phyloP scores from a whole-genome alignment of 306 rosid genomes.

The Citrullus colocynthis region DNA sequence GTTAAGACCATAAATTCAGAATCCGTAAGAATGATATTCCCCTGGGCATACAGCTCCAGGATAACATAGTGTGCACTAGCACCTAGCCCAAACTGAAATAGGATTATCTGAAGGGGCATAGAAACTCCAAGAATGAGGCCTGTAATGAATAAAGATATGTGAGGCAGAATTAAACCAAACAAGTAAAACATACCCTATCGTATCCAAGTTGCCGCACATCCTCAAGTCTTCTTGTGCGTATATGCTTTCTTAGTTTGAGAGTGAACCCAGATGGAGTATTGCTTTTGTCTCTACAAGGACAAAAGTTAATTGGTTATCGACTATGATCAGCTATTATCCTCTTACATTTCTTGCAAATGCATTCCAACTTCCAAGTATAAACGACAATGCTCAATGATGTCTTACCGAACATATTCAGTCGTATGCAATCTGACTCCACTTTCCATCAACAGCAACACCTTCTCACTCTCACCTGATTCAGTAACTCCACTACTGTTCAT shows the following conservation, averaged over 20 bases:
- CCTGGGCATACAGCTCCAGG: constrained; percentile 91
- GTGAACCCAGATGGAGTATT: constrained; percentile 97
- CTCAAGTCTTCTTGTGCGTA: constrained; percentile 86
- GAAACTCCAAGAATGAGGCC: not conserved
- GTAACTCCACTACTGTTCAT: constrained; percentile 90
- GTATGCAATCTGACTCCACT: constrained; percentile 92
- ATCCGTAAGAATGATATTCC: constrained; percentile 81
- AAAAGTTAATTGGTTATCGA: not conserved
- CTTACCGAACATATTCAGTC: constrained; percentile 72
- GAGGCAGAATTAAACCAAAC: not conserved
- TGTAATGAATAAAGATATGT: not conserved
- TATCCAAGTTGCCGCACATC: constrained; percentile 98
- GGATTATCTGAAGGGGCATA: constrained; percentile 49
- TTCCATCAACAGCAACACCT: constrained; percentile 75
- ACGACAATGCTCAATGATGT: not conserved
- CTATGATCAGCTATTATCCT: not conserved
- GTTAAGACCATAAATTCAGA: constrained; percentile 76
- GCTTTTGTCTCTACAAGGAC: constrained; percentile 57
- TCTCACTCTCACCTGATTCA: constrained; percentile 95
- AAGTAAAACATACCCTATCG: constrained; percentile 53
- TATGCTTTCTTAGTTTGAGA: constrained; percentile 87
- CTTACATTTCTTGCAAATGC: not conserved
- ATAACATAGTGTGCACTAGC: constrained; percentile 76
- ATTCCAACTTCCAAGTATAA: not conserved
- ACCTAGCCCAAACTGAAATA: constrained; percentile 94